Conservation (phyloP, 2,329 filamentous ascomycete species). For the Alternaria consortialis region DNA sequence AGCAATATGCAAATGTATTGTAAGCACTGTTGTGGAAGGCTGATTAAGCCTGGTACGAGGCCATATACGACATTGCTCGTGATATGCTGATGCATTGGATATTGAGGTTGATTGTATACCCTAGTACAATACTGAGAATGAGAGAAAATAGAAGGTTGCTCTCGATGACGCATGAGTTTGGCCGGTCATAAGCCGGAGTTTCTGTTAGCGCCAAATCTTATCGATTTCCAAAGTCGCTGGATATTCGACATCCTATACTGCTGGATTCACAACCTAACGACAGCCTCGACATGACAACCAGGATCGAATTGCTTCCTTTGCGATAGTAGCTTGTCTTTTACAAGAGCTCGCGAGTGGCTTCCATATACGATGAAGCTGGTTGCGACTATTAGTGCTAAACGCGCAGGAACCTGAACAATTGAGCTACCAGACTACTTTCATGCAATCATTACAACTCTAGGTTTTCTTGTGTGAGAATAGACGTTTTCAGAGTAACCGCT, state of each 20-base stretch:
- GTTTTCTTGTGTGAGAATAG: background rate
- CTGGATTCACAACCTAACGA: background rate
- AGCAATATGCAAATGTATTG: constrained; percentile 27
- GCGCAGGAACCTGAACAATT: background rate
- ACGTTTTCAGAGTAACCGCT: background rate
- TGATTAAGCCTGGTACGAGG: constrained; percentile 23
- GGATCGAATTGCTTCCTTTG: background rate
- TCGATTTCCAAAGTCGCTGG: constrained; percentile 1
- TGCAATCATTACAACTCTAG: background rate
- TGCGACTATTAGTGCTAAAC: background rate
- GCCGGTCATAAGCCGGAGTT: constrained; percentile 3
- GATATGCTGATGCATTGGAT: constrained; percentile 1
- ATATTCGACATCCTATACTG: background rate
- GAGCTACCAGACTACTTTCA: background rate
- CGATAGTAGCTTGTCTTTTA: background rate
- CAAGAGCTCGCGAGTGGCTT: background rate
- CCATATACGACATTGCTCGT: background rate
- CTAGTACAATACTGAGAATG: background rate
- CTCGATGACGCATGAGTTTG: constrained; percentile 6
- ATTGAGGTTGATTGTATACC: background rate
- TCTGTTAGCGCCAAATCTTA: constrained; percentile 4
- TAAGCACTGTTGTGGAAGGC: constrained; percentile 8
- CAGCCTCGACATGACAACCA: background rate
- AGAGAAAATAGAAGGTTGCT: background rate
- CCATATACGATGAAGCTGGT: background rate